Percentiles rank a stretch among this genome's conserved stretches.
Conservation (phyloP, 2,329 filamentous ascomycete species). For the Uncinocarpus reesii region DNA sequence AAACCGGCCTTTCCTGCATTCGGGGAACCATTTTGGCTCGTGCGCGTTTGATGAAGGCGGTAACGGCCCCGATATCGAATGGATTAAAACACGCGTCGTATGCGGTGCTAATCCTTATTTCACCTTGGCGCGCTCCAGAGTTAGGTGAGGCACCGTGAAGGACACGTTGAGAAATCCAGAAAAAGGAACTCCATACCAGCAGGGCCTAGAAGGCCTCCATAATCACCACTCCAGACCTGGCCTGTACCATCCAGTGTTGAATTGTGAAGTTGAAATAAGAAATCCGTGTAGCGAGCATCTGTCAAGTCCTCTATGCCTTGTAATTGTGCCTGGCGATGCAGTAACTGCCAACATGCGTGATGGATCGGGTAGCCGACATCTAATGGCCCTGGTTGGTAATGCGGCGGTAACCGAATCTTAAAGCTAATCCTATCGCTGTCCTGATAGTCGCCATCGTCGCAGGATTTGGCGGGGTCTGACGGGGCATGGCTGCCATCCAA, state of each 20-base stretch:
- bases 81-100: slow-evolving; percentile 5
- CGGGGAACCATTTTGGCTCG: not conserved
- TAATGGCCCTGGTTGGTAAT: not conserved
- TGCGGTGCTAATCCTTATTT: not conserved
- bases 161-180: not conserved
- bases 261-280: slow-evolving; percentile 1
- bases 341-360: slow-evolving; percentile 1
- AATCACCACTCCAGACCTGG: not conserved
- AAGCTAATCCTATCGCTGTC: not conserved
- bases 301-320: not conserved
- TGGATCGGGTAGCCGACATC: not conserved
- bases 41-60: not conserved
- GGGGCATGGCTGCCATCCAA: not conserved
- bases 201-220: slow-evolving; percentile 1
- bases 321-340: not conserved
- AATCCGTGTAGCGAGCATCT: not conserved
- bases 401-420: not conserved
- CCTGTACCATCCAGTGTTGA: slow-evolving; percentile 2
- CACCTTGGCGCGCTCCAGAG: too few species aligned
- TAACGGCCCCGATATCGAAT: not conserved
- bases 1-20: slow-evolving; percentile 5
- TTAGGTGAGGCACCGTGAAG: not conserved
- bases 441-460: slow-evolving; percentile 2
- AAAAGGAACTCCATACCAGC: not conserved
- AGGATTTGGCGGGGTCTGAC: slow-evolving; percentile 5